A percentile compares a stretch with the other conserved stretches of the same genome.
Conservation (phyloP, 2,329 filamentous ascomycete species). For the Intubia oerlemansii region DNA sequence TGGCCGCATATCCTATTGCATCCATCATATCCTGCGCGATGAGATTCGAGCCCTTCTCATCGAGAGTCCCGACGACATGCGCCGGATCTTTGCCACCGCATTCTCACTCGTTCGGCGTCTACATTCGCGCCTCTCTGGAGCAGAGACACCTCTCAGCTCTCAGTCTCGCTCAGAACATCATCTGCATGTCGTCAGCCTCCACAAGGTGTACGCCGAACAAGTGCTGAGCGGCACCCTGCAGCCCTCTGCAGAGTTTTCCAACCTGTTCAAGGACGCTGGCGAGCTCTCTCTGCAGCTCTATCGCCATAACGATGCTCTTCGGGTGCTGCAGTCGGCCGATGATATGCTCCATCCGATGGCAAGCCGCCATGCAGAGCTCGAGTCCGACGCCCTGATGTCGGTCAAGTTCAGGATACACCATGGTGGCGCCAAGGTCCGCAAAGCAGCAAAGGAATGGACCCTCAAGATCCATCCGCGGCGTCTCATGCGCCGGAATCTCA, state of each 20-base stretch:
- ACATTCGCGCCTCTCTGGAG: conserved; percentile 6
- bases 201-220: conserved; percentile 6
- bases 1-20: too few relatives aligned
- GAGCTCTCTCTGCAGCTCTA: conserved; percentile 7
- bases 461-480: too few relatives aligned
- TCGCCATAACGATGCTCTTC: conserved; percentile 5
- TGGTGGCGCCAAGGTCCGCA: conserved; percentile 7
- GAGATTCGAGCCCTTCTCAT: conserved; percentile 6
- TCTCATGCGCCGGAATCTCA: too few relatives aligned
- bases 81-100: conserved; percentile 5
- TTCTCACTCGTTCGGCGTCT: conserved; percentile 6
- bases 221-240: conserved; percentile 6
- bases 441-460: conserved; percentile 6
- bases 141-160: too few relatives aligned
- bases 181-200: conserved; percentile 7
- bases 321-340: conserved; percentile 6
- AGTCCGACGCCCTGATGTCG: conserved; percentile 6
- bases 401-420: conserved; percentile 7
- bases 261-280: conserved; percentile 8
- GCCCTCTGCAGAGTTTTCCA: conserved; percentile 5
- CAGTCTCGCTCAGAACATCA: conserved; percentile 7
- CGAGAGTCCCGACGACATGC: conserved; percentile 2
- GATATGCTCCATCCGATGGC: conserved; percentile 5
- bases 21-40: conserved; percentile 5
- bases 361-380: too few relatives aligned